These are phyloP conservation scores for Vaccinium darrowii DNA, from an alignment of 148 eudicot genomes.

Conservation along the genomic window DNA sequence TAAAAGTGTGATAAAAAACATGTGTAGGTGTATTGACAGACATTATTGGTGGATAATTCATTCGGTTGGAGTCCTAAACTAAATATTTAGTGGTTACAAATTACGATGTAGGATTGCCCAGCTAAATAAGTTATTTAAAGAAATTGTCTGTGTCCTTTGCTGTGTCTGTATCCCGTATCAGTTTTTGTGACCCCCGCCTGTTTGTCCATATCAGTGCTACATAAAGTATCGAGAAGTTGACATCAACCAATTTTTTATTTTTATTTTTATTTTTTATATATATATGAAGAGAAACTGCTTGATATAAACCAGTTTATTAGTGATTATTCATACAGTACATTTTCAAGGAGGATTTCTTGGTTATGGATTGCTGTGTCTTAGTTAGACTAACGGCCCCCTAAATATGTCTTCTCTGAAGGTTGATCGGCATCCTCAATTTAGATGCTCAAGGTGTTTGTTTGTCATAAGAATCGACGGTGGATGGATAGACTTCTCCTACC, in stretches of 20 bases:
- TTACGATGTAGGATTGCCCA: background rate
- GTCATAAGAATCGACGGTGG: slow-evolving; percentile 78
- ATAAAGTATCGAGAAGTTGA: background rate
- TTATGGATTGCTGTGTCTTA: background rate
- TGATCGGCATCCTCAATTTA: slow-evolving; percentile 88
- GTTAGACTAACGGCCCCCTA: slow-evolving; percentile 13
- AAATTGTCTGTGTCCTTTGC: background rate
- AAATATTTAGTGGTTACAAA: background rate
- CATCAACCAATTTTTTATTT: no score
- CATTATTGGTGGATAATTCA: background rate
- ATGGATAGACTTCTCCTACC: slow-evolving; percentile 96
- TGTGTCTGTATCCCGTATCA: background rate
- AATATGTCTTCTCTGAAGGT: slow-evolving; percentile 42
- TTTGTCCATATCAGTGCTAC: background rate
- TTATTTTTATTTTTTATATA: no score
- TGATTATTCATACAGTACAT: background rate
- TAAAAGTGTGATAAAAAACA: background rate
- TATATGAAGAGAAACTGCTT: no score
- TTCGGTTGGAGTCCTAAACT: background rate
- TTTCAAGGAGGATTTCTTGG: background rate
- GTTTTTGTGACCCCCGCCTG: background rate
- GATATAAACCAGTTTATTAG: no score
- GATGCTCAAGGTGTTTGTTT: slow-evolving; percentile 78
- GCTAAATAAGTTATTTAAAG: background rate
- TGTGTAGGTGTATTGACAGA: background rate